Base-by-base conservation (phyloP, 352 stramenopile genomes). In the Phytophthora tentaculata region DNA sequence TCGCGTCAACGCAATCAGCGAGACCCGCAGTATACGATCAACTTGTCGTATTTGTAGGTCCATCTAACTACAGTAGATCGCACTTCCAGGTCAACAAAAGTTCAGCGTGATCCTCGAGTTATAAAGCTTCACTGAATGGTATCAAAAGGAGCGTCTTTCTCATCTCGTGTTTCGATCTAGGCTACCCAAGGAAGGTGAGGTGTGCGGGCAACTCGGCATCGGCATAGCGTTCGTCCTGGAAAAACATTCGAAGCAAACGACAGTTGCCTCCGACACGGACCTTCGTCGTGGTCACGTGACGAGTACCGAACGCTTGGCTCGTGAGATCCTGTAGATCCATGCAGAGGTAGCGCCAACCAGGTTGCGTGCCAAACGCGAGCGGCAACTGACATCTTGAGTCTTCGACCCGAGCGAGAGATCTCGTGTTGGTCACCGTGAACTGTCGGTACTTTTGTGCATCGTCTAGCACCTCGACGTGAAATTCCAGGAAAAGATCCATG, bases 11-110 rank as follows among this genome's bases (percentile, higher is more conserved):
- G 89, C 62, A 96, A 96, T 62, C 86, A 94, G 70, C 84, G 84
- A 58, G 89, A 96, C 22, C 86, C 86, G 45, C 89, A 96, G 71
- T 94, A 91, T 70, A 90, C 89, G 35, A 90, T 96, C 64, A 94
- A 94, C 48, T 66, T 95, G 23, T 95, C 89, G 61, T 92, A 92
- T 71, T 72, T 96, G 51, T 96, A 93, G 67, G 56, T 20, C n/a
- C 22, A 8, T 8, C 28, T 8, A 32, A 32, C 5, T 8, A 32
- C 28, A 32, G n/a, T 61, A 49, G 39, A 55, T 61, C 32, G 20
- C 54, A 52, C 52, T 56, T 24, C 55, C 26, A 53, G 26, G 45
- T 5, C 39, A 48, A 48, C 17, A 48, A 14, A 9, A 32, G 28
- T 32, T 32, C 28, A 32, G 9, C 28, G 41, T 48, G 41, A 23